Evolutionary conservation across 768 basidiomycete genomes (phyloP), one percentile per base, ranked within the genome.

Genomic region (Pulveroboletus sp.): DNA sequence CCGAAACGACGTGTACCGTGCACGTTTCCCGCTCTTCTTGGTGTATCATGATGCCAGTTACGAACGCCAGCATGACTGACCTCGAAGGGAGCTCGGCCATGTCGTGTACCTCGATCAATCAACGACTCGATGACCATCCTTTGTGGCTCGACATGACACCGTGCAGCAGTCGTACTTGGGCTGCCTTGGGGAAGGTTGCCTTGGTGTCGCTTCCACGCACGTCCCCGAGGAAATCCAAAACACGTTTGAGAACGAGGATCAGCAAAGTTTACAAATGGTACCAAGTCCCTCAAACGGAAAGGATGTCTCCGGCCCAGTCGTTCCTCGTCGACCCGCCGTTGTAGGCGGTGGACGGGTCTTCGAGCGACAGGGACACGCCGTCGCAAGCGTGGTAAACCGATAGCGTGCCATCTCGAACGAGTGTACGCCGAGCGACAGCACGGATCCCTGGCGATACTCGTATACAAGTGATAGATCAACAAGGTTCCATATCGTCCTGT

Each of bases 401-500:
- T n/a, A n/a, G n/a, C n/a, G n/a, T n/a, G n/a, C n/a, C n/a, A n/a
- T n/a, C n/a, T n/a, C n/a, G n/a, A n/a, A n/a, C n/a, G n/a, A n/a
- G n/a, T n/a, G n/a, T 35, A 47, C 35, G 18, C 30, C 46, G n/a
- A 38, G n/a, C n/a, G n/a, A n/a, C n/a, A n/a, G n/a, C n/a, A n/a
- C 21, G 39, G 39, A 35, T 43, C 32, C 35, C 30, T 37, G 37
- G 32, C 24, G 49, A 47, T 24, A 31, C 38, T 21, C 28, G 40
- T 46, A 43, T 14, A 33, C 28, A n/a, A 40, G 28, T 14, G 27
- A 36, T 5, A 13, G 32, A 50, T 58, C 46, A 67, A 35, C 42
- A 46, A 18, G 53, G 48, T 44, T 75, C 75, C 67, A 70, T 70
- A 43, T 60, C 64, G 18, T 73, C 73, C 50, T 76, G 76, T 45